Base-by-base conservation (phyloP, 192 early-diverging fungal genomes). In the Pecoramyces ruminantium region DNA sequence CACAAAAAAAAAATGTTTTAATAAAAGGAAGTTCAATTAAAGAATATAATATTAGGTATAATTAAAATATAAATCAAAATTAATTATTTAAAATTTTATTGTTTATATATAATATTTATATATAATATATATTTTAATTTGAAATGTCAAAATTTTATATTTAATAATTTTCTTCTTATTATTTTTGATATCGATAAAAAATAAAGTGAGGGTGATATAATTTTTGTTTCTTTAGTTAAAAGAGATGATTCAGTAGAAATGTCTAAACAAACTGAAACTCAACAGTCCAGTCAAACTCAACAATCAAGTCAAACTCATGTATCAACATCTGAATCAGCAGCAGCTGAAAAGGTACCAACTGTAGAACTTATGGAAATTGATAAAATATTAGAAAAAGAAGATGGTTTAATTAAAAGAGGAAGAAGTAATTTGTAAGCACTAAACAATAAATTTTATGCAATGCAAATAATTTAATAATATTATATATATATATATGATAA, bases 341-440 rank as follows among this genome's bases (percentile, higher is more conserved):
- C 5, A 21, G 18, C 6, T 21, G 18, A 51, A 21, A 51, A 51
- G 21, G 17, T 1, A 51, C 42, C 42, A 51, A 21, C 15, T 21
- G 42, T 51, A 21, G 42, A 51, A 51, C 18, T 51, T 21, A 51
- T 51, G 42, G 42, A 51, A 21, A 51, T 98, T 0, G 97, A 99
- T 83, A 88, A 90, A 78, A 84, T 88, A 80, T 85, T 99, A 39
- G 94, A 94, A 78, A 94, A 93, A 78, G 89, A 93, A 80, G 87
- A 90, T 40, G 97, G 97, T 29, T 86, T 93, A 29, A 97, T 98
- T 80, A 90, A 89, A 82, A 91, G 97, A 28, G 82, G 83, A 42
- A 90, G 92, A 78, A 94, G 97, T 86, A 92, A 88, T 78, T 94
- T 98, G 93, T 97, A 90, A 82, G 87, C 83, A 4, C 4, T 28